These are phyloP conservation scores for Colletotrichum liriopes DNA, from an alignment of 2,329 filamentous ascomycete genomes.

Conservation along the genomic window DNA sequence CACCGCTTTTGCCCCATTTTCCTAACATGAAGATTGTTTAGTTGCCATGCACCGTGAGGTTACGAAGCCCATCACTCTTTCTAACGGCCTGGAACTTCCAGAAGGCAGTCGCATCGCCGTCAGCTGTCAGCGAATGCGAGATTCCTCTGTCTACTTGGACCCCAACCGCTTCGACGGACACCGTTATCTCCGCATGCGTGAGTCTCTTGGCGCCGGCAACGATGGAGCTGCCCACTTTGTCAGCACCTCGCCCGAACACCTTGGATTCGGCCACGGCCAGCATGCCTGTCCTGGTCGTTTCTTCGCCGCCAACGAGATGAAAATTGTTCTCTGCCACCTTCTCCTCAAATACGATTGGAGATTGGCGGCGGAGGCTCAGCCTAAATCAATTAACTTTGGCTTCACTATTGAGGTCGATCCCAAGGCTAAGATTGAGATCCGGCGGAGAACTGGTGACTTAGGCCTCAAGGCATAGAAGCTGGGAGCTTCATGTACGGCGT, in stretches of 20 bases:
- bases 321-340: conserved; percentile 52
- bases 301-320: conserved; percentile 56
- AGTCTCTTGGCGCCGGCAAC: conserved; percentile 36
- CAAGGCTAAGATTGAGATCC: conserved; percentile 38
- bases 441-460: conserved; percentile 34
- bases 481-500: not conserved
- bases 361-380: conserved; percentile 24
- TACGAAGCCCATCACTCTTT: conserved; percentile 36
- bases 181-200: conserved; percentile 39
- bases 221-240: conserved; percentile 50
- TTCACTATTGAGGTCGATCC: conserved; percentile 36
- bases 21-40: not conserved
- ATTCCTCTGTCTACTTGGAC: conserved; percentile 29
- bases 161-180: conserved; percentile 31
- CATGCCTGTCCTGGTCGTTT: conserved; percentile 58
- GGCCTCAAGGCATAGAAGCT: conserved; percentile 27
- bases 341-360: conserved; percentile 52
- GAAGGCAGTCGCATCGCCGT: conserved; percentile 39
- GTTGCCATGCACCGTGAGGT: conserved; percentile 38
- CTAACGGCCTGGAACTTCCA: conserved; percentile 34
- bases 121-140: conserved; percentile 29
- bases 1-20: accelerated
- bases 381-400: conserved; percentile 24
- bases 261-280: conserved; percentile 55
- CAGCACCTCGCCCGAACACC: conserved; percentile 47